Evolutionary conservation across 768 basidiomycete genomes (phyloP), one percentile per base, ranked within the genome.

Genomic region (Infundibulicybe gibba): DNA sequence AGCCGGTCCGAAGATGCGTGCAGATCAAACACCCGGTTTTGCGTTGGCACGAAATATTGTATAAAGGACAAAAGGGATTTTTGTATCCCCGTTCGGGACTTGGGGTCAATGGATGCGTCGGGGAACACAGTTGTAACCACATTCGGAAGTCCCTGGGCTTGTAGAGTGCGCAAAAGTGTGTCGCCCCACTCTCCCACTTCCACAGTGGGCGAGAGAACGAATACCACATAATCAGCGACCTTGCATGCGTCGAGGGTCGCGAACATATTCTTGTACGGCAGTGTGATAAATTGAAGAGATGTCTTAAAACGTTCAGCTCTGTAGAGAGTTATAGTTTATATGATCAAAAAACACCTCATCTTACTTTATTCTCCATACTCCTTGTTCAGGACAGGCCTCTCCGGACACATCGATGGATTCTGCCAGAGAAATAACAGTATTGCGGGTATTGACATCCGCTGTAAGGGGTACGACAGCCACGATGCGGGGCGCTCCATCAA

Each of bases 21-120:
- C 40, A 92, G 65, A 65, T 94, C 91, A 58, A 83, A 88, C 0
- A 98, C 75, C 31, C 85, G 77, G 6, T 75, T 68, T 57, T 94
- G 87, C 17, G 77, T 74, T 2, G 95, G 95, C 49, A 90, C 89
- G 64, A 98, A 99, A 67, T 97, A 97, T 53, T 86, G 85, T 48
- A 94, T 83, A 72, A 97, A 99, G 9, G 94, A 97, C 8, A 95
- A 76, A 4, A 97, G 74, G 1, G 93, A 97, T 68, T 91, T 94
- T 46, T 91, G 68, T 40, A 93, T 77, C 14, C 79, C 80, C 1
- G 80, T 57, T 25, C 80, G 81, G 30, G 79, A 68, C 66, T 92
- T 92, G 5, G 68, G 54, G 47, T 85, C 86, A 35, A 80, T 62
- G 3, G 69, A 56, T 11, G 68, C 50, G 46, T 78, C 70, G 5